These are phyloP conservation scores for Fusarium nygamai DNA, from an alignment of 2,329 filamentous ascomycete genomes.

Conservation along the genomic window DNA sequence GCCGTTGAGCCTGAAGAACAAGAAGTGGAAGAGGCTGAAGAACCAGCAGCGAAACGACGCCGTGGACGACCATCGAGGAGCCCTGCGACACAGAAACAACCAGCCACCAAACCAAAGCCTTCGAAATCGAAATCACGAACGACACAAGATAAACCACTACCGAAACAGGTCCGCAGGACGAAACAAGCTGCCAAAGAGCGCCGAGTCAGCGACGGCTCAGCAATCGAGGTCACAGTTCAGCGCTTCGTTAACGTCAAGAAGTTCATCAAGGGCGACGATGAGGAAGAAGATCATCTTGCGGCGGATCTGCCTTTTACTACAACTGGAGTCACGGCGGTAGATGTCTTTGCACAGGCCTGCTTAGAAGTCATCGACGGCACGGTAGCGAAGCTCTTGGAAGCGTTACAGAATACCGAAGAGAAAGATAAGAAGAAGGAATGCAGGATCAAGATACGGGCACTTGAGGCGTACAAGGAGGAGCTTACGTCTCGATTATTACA, in stretches of 20 bases:
- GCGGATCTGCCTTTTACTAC: constrained; percentile 64
- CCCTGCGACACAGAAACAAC: constrained; percentile 56
- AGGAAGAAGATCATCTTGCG: constrained; percentile 57
- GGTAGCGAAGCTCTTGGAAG: constrained; percentile 58
- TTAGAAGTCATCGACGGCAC: constrained; percentile 67
- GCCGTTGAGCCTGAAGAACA: constrained; percentile 53
- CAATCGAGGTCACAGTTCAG: constrained; percentile 68
- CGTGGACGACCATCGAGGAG: constrained; percentile 51
- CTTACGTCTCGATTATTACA: constrained; percentile 65
- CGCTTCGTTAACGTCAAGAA: constrained; percentile 63
- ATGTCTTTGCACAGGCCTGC: constrained; percentile 70
- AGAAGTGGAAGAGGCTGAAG: constrained; percentile 39
- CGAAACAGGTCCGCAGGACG: constrained; percentile 32
- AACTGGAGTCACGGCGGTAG: constrained; percentile 68
- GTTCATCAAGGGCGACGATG: constrained; percentile 52
- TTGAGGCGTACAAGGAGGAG: constrained; percentile 69
- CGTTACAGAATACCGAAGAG: constrained; percentile 52
- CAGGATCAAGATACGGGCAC: constrained; percentile 63
- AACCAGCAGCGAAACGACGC: constrained; percentile 51
- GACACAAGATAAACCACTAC: constrained; percentile 33
- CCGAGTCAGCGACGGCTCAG: constrained; percentile 39
- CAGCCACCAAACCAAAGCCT: constrained; percentile 38
- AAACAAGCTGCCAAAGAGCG: constrained; percentile 36
- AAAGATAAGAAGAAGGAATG: constrained; percentile 62
- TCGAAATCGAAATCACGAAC: constrained; percentile 29